Evolutionary conservation across 2,329 filamentous ascomycete genomes (phyloP), one percentile per base, ranked within the genome.

Genomic region (Sporothrix humicola): DNA sequence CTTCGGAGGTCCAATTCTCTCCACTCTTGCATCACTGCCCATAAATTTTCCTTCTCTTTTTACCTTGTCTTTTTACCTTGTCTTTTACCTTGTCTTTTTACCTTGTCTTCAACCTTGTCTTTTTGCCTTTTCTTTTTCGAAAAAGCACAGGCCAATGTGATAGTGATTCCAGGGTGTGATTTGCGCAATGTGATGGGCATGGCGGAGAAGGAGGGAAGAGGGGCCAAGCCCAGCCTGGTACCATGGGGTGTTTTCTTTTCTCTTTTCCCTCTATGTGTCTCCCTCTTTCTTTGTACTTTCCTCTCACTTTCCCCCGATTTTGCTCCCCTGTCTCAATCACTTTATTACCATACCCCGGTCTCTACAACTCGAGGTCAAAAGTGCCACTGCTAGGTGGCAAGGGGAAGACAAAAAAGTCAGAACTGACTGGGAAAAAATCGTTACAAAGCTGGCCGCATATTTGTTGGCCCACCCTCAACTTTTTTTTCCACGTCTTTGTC

Each of bases 81-180:
- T 17, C 13, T 1, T n/a, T 17, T n/a, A 4, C 15, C 15, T 23
- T n/a, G 46, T 37, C 44, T 37, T 15, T 42, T 37, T 52, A 37
- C 13, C 20, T 20, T 52, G 8, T 15, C 5, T 44, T 13, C n/a
- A n/a, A 4, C 15, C 15, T 23, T n/a, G 46, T 37, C 44, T 37
- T 15, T 42, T 37, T 52, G n/a, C 13, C 20, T 20, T 52, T 2
- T 15, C 5, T 17, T 20, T 63, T 17, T 63, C 37, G 15, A 23
- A 69, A 15, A 44, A 54, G 68, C 66, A 69, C 44, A 46, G 52
- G 68, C 50, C 68, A 70, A 13, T 58, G 68, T 70, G 68, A 70
- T 70, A 46, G 68, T 59, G 52, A 70, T 70, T 58, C 68, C 52
- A 70, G 52, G 68, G 68, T 70, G 52, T 31, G 68, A 70, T 70